Evolutionary conservation across 352 stramenopile genomes (phyloP).

Genomic region (Phytophthora pseudosyringae): DNA sequence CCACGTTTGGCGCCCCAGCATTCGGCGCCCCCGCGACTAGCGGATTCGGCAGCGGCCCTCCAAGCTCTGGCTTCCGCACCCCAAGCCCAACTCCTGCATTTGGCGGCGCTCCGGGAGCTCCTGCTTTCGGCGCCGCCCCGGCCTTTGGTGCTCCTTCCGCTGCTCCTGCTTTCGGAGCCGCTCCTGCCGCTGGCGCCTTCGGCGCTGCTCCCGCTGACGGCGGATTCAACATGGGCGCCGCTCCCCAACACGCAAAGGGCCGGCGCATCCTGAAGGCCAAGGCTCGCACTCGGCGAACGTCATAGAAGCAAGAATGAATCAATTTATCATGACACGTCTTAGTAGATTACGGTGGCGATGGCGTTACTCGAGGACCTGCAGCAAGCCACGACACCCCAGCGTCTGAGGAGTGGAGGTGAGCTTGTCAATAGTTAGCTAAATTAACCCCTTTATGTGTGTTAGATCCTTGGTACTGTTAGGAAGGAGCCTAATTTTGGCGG

Average conservation of each 20-base stretch:
- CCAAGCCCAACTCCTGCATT: constrained; percentile 39
- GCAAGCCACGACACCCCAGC: neutral
- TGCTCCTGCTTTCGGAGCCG: constrained; percentile 41
- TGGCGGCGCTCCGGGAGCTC: constrained; percentile 25
- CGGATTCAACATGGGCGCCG: constrained; percentile 73
- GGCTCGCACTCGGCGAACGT: constrained; percentile 36
- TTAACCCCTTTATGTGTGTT: neutral
- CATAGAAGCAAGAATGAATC: constrained; percentile 48
- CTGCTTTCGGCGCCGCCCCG: constrained; percentile 19
- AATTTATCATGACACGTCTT: constrained; percentile 37
- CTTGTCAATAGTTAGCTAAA: constrained; percentile 4
- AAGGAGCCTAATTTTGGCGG: constrained; percentile 13
- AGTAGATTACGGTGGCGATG: constrained; percentile 26
- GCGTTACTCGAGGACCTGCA: constrained; percentile 8
- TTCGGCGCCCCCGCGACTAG: constrained; percentile 35
- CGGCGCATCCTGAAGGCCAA: constrained; percentile 73
- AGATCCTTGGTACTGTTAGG: neutral
- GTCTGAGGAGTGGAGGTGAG: no score
- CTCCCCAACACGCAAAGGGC: constrained; percentile 52
- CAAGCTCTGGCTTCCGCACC: constrained; percentile 40
- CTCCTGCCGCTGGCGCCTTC: constrained; percentile 40
- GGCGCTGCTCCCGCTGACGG: constrained; percentile 44
- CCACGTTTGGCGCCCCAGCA: constrained; percentile 35
- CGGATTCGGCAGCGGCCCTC: constrained; percentile 42
- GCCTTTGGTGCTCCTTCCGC: constrained; percentile 31